A percentile compares a stretch with the other conserved stretches of the same genome.
Conservation (phyloP, 2,329 filamentous ascomycete species). For the Cytospora leucostoma region DNA sequence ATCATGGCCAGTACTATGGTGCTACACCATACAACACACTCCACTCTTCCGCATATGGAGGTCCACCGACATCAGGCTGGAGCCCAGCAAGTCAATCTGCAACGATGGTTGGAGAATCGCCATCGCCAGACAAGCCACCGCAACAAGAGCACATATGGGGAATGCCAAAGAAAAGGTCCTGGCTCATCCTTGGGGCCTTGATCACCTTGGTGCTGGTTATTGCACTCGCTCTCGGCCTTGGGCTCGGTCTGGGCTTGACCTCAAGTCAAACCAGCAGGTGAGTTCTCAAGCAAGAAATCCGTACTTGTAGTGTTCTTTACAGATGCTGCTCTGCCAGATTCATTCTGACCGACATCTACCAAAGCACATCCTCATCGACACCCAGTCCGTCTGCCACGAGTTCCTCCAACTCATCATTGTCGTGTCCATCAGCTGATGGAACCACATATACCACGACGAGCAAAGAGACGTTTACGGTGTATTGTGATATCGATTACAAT, state of each 20-base stretch:
- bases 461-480: background rate
- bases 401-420: background rate
- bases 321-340: background rate
- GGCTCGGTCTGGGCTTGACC: conserved; percentile 11
- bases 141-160: background rate
- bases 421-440: conserved; percentile 2
- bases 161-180: conserved; percentile 5
- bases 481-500: conserved; percentile 14
- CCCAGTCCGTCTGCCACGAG: conserved; percentile 3
- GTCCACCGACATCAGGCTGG: background rate
- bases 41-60: background rate
- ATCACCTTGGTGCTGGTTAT: background rate
- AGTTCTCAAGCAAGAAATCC: background rate
- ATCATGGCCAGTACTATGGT: background rate
- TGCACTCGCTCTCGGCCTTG: conserved; percentile 9
- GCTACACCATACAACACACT: background rate
- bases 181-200: background rate
- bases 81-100: conserved; percentile 9
- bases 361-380: conserved; percentile 10
- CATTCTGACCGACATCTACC: background rate
- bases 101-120: background rate
- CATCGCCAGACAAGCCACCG: background rate
- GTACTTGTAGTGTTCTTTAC: background rate
- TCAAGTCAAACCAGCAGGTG: conserved; percentile 4
- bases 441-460: conserved; percentile 11